Base-by-base conservation (phyloP, 441 rosid genomes). In the Pelargonium australe region DNA sequence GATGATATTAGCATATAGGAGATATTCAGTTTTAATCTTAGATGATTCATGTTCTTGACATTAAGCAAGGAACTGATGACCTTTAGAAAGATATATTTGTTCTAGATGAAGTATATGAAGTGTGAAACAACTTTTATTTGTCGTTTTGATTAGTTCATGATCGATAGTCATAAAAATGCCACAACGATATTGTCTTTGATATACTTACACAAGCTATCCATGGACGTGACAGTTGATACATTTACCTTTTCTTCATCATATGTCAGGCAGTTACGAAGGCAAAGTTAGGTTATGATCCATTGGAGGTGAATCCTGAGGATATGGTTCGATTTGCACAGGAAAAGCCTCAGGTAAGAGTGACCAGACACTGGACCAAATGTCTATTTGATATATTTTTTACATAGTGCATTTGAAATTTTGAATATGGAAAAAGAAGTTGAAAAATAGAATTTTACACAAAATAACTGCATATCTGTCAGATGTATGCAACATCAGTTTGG, bases 221-320 rank as follows among this genome's bases (percentile, higher is more conserved):
- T 66, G 37, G 14, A 40, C 0, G 8, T 28, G 49, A 70, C 28
- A 51, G 63, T 43, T 78, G 49, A 64, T 37, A 14, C 8, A 58
- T 34, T 63, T 68, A 47, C 70, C 67, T 68, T 71, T 64, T 65
- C 65, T 62, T 79, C 72, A 80, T 82, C 61, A 25, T 77, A 60
- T 79, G 63, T 70, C 83, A 95, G 99, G 97, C 97, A 57, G 99
- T 95, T 70, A 92, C 99, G 25, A 95, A 89, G 89, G 89, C 92
- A 77, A 95, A 95, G 81, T 79, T 95, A 78, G 99, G 99, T 71
- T 95, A 90, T 85, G 97, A 95, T 86, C 99, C 99, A 37, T 71
- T 86, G 68, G 99, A 90, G 84, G 99, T 95, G 80, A 90, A 95
- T 81, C 99, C 99, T 70, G 99, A 95, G 79, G 98, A 95, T 81